A percentile compares a stretch with the other conserved stretches of the same genome.
These are phyloP conservation scores for Rhizopogon vinicolor DNA, from an alignment of 768 basidiomycete species.

Conservation along the genomic window DNA sequence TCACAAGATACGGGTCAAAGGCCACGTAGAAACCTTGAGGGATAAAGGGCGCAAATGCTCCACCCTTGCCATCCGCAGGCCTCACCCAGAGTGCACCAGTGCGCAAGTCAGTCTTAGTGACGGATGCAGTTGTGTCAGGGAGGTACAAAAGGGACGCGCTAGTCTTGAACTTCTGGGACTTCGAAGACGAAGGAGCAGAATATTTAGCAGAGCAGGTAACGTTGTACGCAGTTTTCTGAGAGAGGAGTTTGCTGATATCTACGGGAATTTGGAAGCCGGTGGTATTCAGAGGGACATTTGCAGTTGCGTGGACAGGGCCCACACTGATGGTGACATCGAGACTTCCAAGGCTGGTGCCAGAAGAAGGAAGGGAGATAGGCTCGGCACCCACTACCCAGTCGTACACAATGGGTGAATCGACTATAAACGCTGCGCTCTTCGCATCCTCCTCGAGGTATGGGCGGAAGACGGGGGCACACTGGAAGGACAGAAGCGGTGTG, in stretches of 20 bases:
- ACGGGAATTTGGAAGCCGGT: conserved; percentile 32
- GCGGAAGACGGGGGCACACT: conserved; percentile 41
- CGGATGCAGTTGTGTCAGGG: conserved; percentile 28
- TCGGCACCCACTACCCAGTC: conserved; percentile 29
- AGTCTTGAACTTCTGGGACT: conserved; percentile 23
- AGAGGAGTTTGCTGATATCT: conserved; percentile 22
- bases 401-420: conserved; percentile 36
- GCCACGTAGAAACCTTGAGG: conserved; percentile 74
- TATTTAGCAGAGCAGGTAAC: conserved; percentile 33
- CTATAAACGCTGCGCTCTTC: conserved; percentile 19
- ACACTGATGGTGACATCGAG: conserved; percentile 28
- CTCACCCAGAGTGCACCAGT: conserved; percentile 41
- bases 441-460: conserved; percentile 44
- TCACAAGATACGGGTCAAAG: conserved; percentile 49
- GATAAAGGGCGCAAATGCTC: conserved; percentile 37
- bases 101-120: conserved; percentile 45
- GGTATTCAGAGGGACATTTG: conserved; percentile 32
- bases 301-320: conserved; percentile 15
- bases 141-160: conserved; percentile 36
- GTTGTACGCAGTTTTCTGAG: conserved; percentile 25
- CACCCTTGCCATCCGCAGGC: conserved; percentile 18
- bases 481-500: conserved; percentile 38
- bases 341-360: conserved; percentile 5
- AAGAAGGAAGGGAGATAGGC: conserved; percentile 21
- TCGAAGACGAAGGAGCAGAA: conserved; percentile 4